A percentile compares a stretch with the other conserved stretches of the same genome.
Evolutionary conservation across 176 grass and related monocot genomes (phyloP).

Genomic region (Neostapfia colusana): DNA sequence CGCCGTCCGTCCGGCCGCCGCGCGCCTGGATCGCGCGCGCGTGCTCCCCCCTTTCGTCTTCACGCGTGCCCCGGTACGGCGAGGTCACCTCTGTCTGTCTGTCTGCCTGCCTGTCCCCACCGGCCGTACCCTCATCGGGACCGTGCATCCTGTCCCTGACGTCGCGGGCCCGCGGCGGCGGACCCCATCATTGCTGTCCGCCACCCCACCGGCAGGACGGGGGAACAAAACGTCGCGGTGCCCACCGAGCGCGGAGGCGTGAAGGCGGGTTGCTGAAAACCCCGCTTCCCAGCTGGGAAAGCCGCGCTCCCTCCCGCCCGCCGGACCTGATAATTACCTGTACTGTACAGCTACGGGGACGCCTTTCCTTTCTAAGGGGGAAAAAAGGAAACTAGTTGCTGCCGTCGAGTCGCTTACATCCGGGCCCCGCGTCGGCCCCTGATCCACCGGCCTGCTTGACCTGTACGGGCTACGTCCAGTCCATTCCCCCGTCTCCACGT

Average conservation of each 20-base stretch:
- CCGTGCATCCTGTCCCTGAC: not conserved
- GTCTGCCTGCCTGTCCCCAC: too few species aligned
- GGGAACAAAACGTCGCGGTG: not conserved
- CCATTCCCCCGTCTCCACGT: not conserved
- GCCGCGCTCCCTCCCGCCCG: not conserved
- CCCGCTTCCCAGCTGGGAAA: constrained; percentile 6
- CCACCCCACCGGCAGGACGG: too few species aligned
- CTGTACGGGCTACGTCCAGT: constrained; percentile 12
- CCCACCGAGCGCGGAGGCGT: not conserved
- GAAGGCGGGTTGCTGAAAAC: not conserved
- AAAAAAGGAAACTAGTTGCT: not conserved
- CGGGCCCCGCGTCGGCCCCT: not conserved
- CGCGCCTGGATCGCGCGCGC: not conserved
- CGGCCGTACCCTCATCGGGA: not conserved
- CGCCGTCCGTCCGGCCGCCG: not conserved
- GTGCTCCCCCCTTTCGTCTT: not conserved
- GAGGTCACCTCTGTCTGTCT: too few species aligned
- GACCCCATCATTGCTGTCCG: not conserved
- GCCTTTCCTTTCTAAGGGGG: not conserved
- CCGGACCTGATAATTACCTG: too few species aligned
- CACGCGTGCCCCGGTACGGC: not conserved
- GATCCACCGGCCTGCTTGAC: not conserved
- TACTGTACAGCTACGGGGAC: too few species aligned
- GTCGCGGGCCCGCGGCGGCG: not conserved
- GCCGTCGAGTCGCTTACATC: not conserved